Base-by-base conservation (phyloP, 1,139 yeast species). In the Ogataea hybrid region DNA sequence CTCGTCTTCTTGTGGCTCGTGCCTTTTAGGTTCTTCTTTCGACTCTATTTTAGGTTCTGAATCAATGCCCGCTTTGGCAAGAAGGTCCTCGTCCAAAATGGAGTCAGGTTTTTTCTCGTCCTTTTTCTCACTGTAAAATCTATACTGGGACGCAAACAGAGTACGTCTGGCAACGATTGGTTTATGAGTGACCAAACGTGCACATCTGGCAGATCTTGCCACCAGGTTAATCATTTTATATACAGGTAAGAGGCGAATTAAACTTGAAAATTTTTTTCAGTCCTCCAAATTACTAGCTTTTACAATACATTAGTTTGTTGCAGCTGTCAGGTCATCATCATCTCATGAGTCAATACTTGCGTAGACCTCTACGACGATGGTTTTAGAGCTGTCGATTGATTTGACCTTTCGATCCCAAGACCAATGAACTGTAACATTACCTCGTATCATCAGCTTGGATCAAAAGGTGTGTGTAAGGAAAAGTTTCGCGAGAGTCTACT, bases 311-410 rank as follows among this genome's bases (percentile, higher is more conserved):
- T 14, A 31, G 15, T 16, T 18, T 84, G 90, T 84, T 64, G 79
- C 94, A 84, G 76, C 67, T 81, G 73, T 77, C 81, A 86, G 95
- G 95, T 81, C 88, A 81, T 81, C 88, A 79, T 84, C 81, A 70
- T 76, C 77, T 81, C 95, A 86, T 86, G 95, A 88, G 79, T 81
- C 89, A 63, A 79, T 57, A 52, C 81, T 61, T 48, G 54, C 43
- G 54, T 58, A 63, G 80, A 82, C 94, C 94, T 84, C 87, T 64
- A 81, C 84, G 77, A 89, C 95, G 86, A 86, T 86, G 95, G 95
- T 86, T 79, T 79, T 79, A 79, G 75, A 77, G 81, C 70, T 76
- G 85, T 73, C 41, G 9, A n/a, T 39, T 33, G 31, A 28, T 39
- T 32, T 39, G 22, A 39, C 42, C 37, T 28, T 25, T 18, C 25